These are phyloP conservation scores for Carex scoparia DNA, from an alignment of 176 grass and related monocot species.

Conservation along the genomic window DNA sequence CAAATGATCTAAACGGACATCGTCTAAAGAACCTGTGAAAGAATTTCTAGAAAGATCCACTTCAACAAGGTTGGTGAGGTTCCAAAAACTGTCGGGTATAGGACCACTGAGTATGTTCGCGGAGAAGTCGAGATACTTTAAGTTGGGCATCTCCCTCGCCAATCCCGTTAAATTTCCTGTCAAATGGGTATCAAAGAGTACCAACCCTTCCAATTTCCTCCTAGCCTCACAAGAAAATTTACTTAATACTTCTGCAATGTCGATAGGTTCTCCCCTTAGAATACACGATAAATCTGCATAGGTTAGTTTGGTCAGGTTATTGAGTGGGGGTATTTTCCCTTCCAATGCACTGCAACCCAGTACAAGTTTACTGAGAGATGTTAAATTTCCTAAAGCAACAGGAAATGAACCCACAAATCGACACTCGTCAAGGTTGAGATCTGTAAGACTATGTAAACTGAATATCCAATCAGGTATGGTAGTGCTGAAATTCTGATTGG, in stretches of 20 bases:
- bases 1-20: background rate
- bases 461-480: background rate
- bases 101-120: background rate
- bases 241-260: background rate
- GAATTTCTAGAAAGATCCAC: constrained; percentile 1
- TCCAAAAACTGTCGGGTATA: background rate
- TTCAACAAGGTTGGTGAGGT: background rate
- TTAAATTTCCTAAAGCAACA: background rate
- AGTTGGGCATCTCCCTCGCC: background rate
- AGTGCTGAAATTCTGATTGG: background rate
- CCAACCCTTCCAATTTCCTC: background rate
- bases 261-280: background rate
- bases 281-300: background rate
- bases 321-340: constrained; percentile 6
- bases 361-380: background rate
- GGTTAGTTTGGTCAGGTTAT: background rate
- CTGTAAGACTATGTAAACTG: background rate
- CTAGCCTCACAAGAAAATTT: background rate
- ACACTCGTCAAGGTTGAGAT: background rate
- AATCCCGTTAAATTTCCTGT: constrained; percentile 4
- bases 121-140: background rate
- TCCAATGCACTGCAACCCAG: background rate
- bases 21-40: background rate
- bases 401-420: background rate
- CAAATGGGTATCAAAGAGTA: constrained; percentile 2